Base-by-base conservation (phyloP, 768 basidiomycete species). In the Clitopilus hobsonii region DNA sequence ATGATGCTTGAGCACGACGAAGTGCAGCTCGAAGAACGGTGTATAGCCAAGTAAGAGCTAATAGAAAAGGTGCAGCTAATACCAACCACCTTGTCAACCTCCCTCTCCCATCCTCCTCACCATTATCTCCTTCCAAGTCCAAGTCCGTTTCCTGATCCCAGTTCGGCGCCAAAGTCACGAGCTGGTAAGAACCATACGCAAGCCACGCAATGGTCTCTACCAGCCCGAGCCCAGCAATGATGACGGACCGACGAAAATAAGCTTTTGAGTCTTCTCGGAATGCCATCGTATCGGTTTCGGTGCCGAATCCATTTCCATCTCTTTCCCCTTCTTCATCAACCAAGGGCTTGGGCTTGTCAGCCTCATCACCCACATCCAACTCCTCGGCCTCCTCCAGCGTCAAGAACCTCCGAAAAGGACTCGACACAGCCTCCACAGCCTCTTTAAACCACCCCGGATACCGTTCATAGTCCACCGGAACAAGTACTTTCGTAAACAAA, bases 21-120 rank as follows among this genome's bases (percentile, higher is more conserved):
- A 76, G 60, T 18, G 81, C 71, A 0, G 86, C 81, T 29, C 85
- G 81, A 25, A 79, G 60, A 18, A 81, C 68, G 0, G 85, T 82
- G 60, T 89, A 91, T 32, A 88, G 65, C 91, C 91, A 92, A 3
- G 82, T 71, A 0, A 70, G 57, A 0, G 83, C 81, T 23, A 81
- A 61, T 26, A 86, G 63, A 49, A 86, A 69, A 0, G 76, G 70
- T 6, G 71, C 1, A 76, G 55, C 16, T 68, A 74, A 13, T 53
- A 58, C 72, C 76, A 77, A 1, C 62, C 53, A 25, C 60, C 59
- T 45, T 20, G 18, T 16, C 41, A 45, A 45, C 41, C 41, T 11
- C 52, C 2, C 49, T 29, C 41, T 45, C 8, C 22, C 41, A 45
- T 20, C 22, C n/a, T 45, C 41, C 41, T 20, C 41, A 20, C 22